A percentile compares a stretch with the other conserved stretches of the same genome.
Evolutionary conservation across 164 flowering plant genomes (phyloP).

Genomic region (Annona squamosa): DNA sequence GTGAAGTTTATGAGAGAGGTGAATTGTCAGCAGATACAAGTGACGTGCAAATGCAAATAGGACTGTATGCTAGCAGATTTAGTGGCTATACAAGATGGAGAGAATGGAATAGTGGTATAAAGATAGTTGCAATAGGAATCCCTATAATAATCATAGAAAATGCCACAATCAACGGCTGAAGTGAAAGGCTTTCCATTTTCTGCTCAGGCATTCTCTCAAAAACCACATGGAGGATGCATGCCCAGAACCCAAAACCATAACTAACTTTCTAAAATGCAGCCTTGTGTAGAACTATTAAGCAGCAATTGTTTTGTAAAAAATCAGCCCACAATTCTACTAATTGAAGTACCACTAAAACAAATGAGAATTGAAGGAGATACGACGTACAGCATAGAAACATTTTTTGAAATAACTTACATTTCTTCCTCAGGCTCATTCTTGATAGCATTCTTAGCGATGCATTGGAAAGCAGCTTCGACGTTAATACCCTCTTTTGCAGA

Average conservation of each 20-base stretch:
- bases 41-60: not conserved
- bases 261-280: too few relatives aligned
- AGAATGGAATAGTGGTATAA: too few relatives aligned
- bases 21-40: not conserved
- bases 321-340: not conserved
- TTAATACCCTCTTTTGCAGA: slow-evolving; percentile 91
- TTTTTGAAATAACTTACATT: slow-evolving; percentile 37
- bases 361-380: not conserved
- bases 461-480: slow-evolving; percentile 83
- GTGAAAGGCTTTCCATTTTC: too few relatives aligned
- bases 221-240: too few relatives aligned
- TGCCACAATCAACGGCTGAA: too few relatives aligned
- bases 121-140: too few relatives aligned
- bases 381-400: not conserved
- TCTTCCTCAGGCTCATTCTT: slow-evolving; percentile 89
- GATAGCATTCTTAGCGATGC: slow-evolving; percentile 79
- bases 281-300: not conserved
- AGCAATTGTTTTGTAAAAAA: not conserved
- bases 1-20: not conserved
- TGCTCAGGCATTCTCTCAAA: too few relatives aligned
- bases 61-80: not conserved
- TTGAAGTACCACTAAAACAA: not conserved
- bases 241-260: too few relatives aligned
- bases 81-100: not conserved
- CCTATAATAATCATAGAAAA: too few relatives aligned